phyloP scores from a whole-genome alignment of 2,329 filamentous ascomycete species.

The Endocalyx cinctus region DNA sequence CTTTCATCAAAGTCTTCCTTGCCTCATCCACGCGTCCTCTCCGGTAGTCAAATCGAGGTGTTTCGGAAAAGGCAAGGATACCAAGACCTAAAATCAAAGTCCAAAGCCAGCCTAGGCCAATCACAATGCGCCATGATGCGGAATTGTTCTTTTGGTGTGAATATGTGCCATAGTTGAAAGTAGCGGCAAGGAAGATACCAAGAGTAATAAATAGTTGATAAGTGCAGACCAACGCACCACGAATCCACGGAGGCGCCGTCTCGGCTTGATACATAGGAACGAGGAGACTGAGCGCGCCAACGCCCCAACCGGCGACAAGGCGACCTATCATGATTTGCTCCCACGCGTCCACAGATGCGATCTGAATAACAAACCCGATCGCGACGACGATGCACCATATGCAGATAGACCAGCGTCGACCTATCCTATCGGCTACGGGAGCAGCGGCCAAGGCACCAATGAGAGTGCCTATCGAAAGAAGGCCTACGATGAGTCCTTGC shows the following conservation, averaged over 20 bases:
- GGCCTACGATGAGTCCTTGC: conserved; percentile 54
- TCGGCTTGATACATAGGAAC: conserved; percentile 75
- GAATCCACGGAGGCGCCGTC: conserved; percentile 61
- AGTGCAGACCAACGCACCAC: conserved; percentile 59
- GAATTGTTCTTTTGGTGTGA: conserved; percentile 36
- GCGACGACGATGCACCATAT: conserved; percentile 57
- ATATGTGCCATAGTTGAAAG: conserved; percentile 59
- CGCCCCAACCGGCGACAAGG: conserved; percentile 61
- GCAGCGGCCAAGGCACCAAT: conserved; percentile 57
- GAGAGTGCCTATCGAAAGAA: conserved; percentile 56
- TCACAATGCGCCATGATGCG: conserved; percentile 57
- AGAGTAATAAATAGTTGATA: conserved; percentile 72
- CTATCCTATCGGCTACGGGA: conserved; percentile 60
- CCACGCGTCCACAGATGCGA: conserved; percentile 52
- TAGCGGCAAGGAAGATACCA: conserved; percentile 58
- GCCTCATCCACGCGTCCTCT: conserved; percentile 42
- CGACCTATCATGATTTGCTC: conserved; percentile 63
- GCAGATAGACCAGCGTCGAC: conserved; percentile 59
- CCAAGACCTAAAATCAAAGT: conserved; percentile 43
- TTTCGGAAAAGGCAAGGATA: conserved; percentile 48
- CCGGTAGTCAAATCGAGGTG: conserved; percentile 48
- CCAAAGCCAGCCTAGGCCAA: conserved; percentile 49
- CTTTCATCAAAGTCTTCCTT: conserved; percentile 40
- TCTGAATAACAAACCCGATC: conserved; percentile 64
- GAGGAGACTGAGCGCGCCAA: conserved; percentile 60